Base-by-base conservation (phyloP, 2,329 filamentous ascomycete species). In the Allantophomopsis cytisporea region DNA sequence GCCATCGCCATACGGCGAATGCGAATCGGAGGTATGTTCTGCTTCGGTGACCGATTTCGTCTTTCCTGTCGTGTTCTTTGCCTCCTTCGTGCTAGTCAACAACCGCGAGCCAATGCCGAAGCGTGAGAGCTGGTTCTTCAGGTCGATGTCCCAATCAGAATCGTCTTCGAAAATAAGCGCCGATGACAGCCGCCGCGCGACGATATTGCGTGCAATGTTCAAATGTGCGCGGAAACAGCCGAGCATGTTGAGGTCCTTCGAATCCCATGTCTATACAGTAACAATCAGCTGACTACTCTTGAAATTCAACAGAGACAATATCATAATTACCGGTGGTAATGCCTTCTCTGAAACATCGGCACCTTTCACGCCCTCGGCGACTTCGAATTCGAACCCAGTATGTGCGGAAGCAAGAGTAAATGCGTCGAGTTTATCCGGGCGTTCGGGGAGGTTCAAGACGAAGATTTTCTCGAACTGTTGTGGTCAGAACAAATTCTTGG, bases 1-100 rank as follows among this genome's bases (percentile, higher is more conserved):
- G 41, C 61, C 53, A 41, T 65, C 62, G 14, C 68, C 66, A 39
- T 69, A 73, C 0, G 68, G 64, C 1, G 63, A 64, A 28, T 28
- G 23, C 23, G 23, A 28, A 12, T 28, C 23, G 10, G n/a, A n/a
- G n/a, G 37, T 13, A 17, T 30, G 8, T n/a, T 14, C 16, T 34
- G 12, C 3, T 8, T 35, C 28, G 21, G 7, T 6, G 7, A 18
- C 35, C 16, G 35, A n/a, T 36, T 4, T 36, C 15, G 35, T 7
- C 7, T 10, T 14, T 20, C 21, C 35, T 8, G 18, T n/a, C 3
- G 17, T 14, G 4, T 18, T 18, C 8, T 11, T n/a, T 15, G 15
- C 4, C 5, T 8, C 35, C 15, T 17, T n/a, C 7, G 35, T 28
- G 23, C 23, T 28, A 12, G 23, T 12, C 23, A 28, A 8, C 23